Conservation (phyloP, 2,329 filamentous ascomycete species). For the Pezicula carpinea region DNA sequence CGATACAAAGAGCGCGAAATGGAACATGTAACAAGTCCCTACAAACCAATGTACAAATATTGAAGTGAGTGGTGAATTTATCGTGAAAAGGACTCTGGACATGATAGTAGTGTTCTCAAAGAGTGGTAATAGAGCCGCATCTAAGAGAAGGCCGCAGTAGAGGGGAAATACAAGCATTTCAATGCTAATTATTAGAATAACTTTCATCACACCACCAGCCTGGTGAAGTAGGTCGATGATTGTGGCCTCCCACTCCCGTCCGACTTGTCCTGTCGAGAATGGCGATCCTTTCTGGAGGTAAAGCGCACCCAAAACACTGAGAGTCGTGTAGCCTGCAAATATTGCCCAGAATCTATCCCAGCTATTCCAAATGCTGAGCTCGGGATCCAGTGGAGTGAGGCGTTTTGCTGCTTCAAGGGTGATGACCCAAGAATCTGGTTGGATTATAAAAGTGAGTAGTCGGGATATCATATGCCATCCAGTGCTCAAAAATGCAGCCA, state of each 20-base stretch:
- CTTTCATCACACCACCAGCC: conserved; percentile 94
- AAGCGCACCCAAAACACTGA: conserved; percentile 68
- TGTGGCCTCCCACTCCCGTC: conserved; percentile 66
- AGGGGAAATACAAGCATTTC: conserved; percentile 98
- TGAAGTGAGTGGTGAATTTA: conserved; percentile 77
- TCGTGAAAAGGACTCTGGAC: conserved; percentile 74
- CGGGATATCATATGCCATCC: conserved; percentile 20
- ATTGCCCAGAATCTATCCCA: conserved; percentile 68
- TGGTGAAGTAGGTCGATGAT: conserved; percentile 83
- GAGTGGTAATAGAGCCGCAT: conserved; percentile 81
- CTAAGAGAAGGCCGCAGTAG: conserved; percentile 89
- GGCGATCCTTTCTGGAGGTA: conserved; percentile 74
- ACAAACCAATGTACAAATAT: conserved; percentile 99
- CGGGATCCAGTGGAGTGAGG: conserved; percentile 40
- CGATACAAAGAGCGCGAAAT: conserved; percentile 95
- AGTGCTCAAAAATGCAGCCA: conserved; percentile 3
- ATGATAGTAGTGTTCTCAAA: conserved; percentile 77
- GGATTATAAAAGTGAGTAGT: conserved; percentile 33
- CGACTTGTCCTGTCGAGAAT: conserved; percentile 53
- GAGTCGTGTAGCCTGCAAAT: conserved; percentile 71
- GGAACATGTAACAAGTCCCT: conserved; percentile 99
- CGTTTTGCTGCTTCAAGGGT: conserved; percentile 43
- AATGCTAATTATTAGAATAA: conserved; percentile 96
- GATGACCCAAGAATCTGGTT: conserved; percentile 55
- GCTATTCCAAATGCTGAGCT: conserved; percentile 62